Evolutionary conservation across 768 basidiomycete genomes (phyloP), one percentile per base, ranked within the genome.

Genomic region (Lenzites betulinus): DNA sequence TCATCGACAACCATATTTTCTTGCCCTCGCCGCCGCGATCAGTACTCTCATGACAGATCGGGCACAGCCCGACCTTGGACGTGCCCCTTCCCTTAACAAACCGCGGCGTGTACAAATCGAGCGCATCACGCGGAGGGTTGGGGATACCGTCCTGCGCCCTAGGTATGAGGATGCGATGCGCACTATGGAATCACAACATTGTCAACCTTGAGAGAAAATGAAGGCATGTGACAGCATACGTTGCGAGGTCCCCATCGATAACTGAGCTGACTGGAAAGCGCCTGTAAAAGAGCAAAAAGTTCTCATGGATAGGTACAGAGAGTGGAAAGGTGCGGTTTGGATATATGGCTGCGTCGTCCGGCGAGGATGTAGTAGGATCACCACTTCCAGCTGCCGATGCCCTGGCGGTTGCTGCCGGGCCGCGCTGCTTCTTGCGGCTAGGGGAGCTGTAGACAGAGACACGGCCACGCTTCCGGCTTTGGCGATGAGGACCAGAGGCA

Each of bases 61-160:
- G 92, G 65, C 92, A 93, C 36, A 92, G 69, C 2, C 90, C 92
- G 28, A 72, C 81, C 73, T 93, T 93, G 2, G 82, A 80, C 1
- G 74, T 70, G 6, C 89, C 90, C 51, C 76, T 80, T 3, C 91
- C 91, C 64, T 81, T 85, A 44, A 89, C 87, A 65, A 89, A 89
- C 13, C 92, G 80, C 8, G 92, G 89, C 0, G 88, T 90, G 66
- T 93, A 93, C 11, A 93, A 75, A 67, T 93, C 91, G 44, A 86
- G 74, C 1, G 79, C 71, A 50, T 76, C 73, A 22, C 86, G 81
- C 1, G 90, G 87, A 28, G 79, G 74, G 58, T 92, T 90, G 64
- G 83, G 84, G 1, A 63, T 74, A 1, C 86, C 87, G 26, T 73
- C 70, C 7, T 71, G 54, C 43, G 72, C 63, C 30, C 58, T 69